These are phyloP conservation scores for Trichoderma lentiforme DNA, from an alignment of 2,329 filamentous ascomycete species.

Conservation along the genomic window DNA sequence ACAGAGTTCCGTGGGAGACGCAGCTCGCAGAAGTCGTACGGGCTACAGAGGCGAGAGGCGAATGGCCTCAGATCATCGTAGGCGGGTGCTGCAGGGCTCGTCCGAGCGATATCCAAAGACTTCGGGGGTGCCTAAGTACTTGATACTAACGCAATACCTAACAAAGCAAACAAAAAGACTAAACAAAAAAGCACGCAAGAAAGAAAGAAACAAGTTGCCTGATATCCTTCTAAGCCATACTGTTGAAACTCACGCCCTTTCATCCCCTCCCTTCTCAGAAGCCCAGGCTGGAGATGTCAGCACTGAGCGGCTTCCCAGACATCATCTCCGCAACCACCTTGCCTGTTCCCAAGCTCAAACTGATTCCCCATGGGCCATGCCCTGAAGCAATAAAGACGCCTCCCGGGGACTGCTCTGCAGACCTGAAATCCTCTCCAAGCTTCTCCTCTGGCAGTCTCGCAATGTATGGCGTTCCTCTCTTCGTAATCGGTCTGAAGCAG, in stretches of 20 bases:
- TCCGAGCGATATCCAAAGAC: constrained; percentile 34
- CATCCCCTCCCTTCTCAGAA: not conserved
- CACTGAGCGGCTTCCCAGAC: constrained; percentile 54
- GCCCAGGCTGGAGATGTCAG: constrained; percentile 46
- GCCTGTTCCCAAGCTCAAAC: constrained; percentile 63
- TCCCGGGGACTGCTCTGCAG: constrained; percentile 42
- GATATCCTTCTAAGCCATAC: not conserved
- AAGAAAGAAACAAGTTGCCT: not conserved
- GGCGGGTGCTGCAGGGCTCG: constrained; percentile 53
- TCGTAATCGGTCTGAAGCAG: constrained; percentile 70
- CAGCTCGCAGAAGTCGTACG: constrained; percentile 42
- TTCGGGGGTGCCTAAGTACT: constrained; percentile 19
- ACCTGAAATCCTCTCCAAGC: constrained; percentile 49
- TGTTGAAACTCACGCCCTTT: not conserved
- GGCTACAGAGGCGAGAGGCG: constrained; percentile 33
- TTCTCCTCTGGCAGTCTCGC: constrained; percentile 52
- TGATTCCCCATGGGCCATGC: constrained; percentile 75
- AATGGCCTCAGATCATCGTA: constrained; percentile 47
- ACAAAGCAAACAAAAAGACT: not conserved
- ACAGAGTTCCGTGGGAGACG: constrained; percentile 43
- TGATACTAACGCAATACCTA: not conserved
- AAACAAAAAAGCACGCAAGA: not conserved
- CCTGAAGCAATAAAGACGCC: constrained; percentile 70
- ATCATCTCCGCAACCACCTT: constrained; percentile 69
- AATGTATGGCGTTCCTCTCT: constrained; percentile 62